phyloP scores from a whole-genome alignment of 306 rosid genomes.

The Casuarina glauca region DNA sequence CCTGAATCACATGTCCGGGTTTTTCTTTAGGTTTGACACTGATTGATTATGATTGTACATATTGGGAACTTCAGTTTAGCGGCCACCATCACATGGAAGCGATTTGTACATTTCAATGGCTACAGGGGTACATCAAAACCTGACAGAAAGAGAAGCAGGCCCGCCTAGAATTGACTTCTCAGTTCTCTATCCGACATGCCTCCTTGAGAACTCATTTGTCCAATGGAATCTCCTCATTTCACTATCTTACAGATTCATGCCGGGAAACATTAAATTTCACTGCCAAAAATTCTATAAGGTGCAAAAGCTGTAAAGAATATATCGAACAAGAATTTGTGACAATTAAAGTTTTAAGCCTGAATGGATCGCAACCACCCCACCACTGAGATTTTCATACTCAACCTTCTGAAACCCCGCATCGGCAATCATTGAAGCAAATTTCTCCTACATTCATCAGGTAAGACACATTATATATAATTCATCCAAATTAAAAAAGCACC shows the following conservation, averaged over 20 bases:
- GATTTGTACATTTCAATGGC: not conserved
- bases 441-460: slow-evolving; percentile 59
- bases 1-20: not conserved
- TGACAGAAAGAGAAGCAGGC: no score
- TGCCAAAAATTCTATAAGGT: not conserved
- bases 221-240: no score
- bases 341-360: slow-evolving; percentile 71
- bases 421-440: slow-evolving; percentile 77
- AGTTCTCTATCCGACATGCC: no score
- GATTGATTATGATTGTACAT: not conserved
- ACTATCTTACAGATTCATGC: not conserved
- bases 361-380: slow-evolving; percentile 95
- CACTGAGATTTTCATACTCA: slow-evolving; percentile 83
- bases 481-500: slow-evolving; percentile 8
- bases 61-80: no score
- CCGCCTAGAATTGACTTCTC: no score
- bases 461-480: slow-evolving; percentile 1
- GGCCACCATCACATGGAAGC: not conserved
- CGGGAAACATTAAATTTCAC: not conserved
- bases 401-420: slow-evolving; percentile 90
- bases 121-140: not conserved
- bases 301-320: not conserved
- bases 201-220: not conserved
- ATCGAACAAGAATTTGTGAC: not conserved
- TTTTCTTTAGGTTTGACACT: not conserved